Evolutionary conservation across 1,139 yeast genomes (phyloP), one percentile per base, ranked within the genome.

Genomic region (Torulaspora globosa): DNA sequence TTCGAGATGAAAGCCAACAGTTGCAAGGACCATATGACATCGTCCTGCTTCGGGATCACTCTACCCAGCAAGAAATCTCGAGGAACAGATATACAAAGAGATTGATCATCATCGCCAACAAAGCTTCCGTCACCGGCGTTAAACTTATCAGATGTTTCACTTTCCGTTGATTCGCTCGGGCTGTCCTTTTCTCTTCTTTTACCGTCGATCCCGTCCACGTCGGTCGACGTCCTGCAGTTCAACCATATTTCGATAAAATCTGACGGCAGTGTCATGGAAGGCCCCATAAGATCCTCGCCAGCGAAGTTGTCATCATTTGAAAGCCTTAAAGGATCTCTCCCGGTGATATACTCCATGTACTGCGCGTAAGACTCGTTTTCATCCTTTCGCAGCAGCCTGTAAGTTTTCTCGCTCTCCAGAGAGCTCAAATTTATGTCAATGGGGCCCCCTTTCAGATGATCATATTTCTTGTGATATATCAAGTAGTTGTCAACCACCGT

Each of bases 1-100:
- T 92, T 92, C 8, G 97, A 88, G 41, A 90, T 86, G 65, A 89
- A 92, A 15, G 97, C 97, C 46, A 92, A 69, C 28, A 92, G 73
- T 66, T 92, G 97, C 45, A 92, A 72, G 5, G 95, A 84, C 96
- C 97, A 89, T 29, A 88, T 82, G 24, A 92, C 86, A 63, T 92
- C 98, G 62, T 90, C 97, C 53, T 87, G 95, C 50, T 88, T 77
- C 1, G 97, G 96, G 9, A 88, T 77, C 14, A 89, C 76, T 19
- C 83, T 81, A 1, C 96, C 95, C 47, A 82, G 78, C 27, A 82
- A 74, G 60, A 87, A 86, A 41, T 72, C 73, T 50, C 96, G 72
- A 5, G 89, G 90, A 1, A 71, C 66, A 2, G 71, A 62, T 2
- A 63, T 56, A 9, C 46, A 34, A 10, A 55, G 55, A 24, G 40